Evolutionary conservation across 2,329 filamentous ascomycete genomes (phyloP).

Genomic region (Neonectria ditissima): DNA sequence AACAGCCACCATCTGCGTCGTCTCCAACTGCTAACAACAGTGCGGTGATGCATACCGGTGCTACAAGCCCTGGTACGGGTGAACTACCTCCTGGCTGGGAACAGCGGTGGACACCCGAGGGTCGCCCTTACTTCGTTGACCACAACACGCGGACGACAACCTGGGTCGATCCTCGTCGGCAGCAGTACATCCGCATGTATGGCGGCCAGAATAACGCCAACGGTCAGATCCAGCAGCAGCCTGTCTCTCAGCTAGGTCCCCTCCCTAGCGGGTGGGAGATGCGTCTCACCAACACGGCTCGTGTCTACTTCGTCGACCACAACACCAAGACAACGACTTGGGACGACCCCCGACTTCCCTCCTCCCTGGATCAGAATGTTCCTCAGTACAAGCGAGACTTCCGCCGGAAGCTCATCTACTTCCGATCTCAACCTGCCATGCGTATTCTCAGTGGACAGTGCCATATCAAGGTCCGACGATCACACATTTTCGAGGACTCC

Average conservation of each 20-base stretch:
- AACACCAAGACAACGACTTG: slow-evolving; percentile 99
- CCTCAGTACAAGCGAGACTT: slow-evolving; percentile 99
- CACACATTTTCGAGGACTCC: slow-evolving; percentile 98
- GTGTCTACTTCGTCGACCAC: slow-evolving; percentile 99
- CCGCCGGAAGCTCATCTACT: slow-evolving; percentile 97
- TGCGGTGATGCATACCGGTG: slow-evolving; percentile 94
- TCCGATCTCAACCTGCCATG: slow-evolving; percentile 96
- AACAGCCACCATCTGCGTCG: slow-evolving; percentile 51
- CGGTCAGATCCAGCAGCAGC: slow-evolving; percentile 94
- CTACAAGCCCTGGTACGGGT: slow-evolving; percentile 90
- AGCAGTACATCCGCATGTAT: slow-evolving; percentile 99
- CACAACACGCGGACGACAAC: slow-evolving; percentile 98
- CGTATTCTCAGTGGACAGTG: slow-evolving; percentile 96
- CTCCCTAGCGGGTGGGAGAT: slow-evolving; percentile 99
- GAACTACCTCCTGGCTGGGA: slow-evolving; percentile 98
- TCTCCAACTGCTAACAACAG: slow-evolving; percentile 62
- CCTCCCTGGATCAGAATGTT: slow-evolving; percentile 96
- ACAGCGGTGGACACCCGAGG: slow-evolving; percentile 94
- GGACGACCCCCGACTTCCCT: slow-evolving; percentile 96
- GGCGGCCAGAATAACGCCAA: slow-evolving; percentile 85
- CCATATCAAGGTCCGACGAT: slow-evolving; percentile 96
- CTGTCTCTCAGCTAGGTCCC: slow-evolving; percentile 94
- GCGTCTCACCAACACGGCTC: slow-evolving; percentile 96
- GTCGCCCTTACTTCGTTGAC: slow-evolving; percentile 95
- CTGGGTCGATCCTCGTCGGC: slow-evolving; percentile 96